Base-by-base conservation (phyloP, 2,329 filamentous ascomycete species). In the Achaetomium macrosporum region DNA sequence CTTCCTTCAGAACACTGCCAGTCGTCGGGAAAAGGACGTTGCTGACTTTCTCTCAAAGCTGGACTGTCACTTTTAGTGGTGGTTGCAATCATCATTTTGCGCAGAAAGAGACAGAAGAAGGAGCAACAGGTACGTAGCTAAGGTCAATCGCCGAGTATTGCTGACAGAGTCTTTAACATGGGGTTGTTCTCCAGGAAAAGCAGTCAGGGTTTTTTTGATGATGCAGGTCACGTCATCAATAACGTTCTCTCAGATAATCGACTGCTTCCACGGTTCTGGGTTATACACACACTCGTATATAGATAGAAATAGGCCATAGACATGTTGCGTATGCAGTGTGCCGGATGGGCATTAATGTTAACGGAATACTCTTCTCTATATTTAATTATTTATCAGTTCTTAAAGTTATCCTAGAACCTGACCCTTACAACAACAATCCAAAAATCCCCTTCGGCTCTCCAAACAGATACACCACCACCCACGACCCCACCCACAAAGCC, bases 401-500 rank as follows among this genome's bases (percentile, higher is more conserved):
- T 42, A 19, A 29, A 12, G 40, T 42, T 42, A n/a, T 29, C 19
- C 19, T 42, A 29, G 40, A 42, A 33, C 40, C 40, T 29, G 19
- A 42, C 40, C 12, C 40, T 42, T 42, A 29, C 40, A 17, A 3
- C 6, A 29, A 29, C 15, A 42, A 29, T 43, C 6, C 12, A 12
- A 33, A 15, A 11, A 35, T 35, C 33, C 25, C 41, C 9, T 15
- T 46, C 46, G 49, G 42, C 49, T 8, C 42, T 42, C 36, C 17
- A 51, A 51, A 51, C 42, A 42, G 49, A 36, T 51, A 41, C 42
- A 51, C 46, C 36, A 51, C 49, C 8, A 51, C 49, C 2, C 49
- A 51, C 49, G 37, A 51, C 15, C 17, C 15, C 2, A 5, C 17
- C 1, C 42, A 42, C 25, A 46, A 46, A 42, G 49, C 49, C 25